A percentile compares a stretch with the other conserved stretches of the same genome.
These are phyloP conservation scores for Lipomyces mesembrius DNA, from an alignment of 805 yeast species.

Conservation along the genomic window DNA sequence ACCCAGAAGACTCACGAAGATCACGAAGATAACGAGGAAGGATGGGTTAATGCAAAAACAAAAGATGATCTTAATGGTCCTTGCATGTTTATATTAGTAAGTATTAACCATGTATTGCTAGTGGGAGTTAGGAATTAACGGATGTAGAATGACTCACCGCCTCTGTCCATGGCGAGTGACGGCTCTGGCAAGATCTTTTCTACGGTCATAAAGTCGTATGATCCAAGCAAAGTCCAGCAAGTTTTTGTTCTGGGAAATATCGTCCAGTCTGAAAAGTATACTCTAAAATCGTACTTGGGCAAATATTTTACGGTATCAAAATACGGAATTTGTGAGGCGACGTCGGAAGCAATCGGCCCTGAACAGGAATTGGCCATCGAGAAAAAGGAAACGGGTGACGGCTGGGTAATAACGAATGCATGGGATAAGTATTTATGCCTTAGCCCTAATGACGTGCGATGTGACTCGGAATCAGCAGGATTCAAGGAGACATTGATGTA, in stretches of 20 bases:
- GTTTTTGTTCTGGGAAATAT: conserved; percentile 44
- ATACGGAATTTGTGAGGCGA: conserved; percentile 39
- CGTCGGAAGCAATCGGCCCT: conserved; percentile 46
- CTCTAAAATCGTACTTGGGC: conserved; percentile 44
- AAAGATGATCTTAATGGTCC: conserved; percentile 47
- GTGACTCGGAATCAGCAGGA: conserved; percentile 34
- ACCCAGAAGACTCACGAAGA: conserved; percentile 11
- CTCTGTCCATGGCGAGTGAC: conserved; percentile 38
- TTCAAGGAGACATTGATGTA: conserved; percentile 31
- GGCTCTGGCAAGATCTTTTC: conserved; percentile 39
- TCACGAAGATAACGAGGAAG: conserved; percentile 24
- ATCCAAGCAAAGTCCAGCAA: conserved; percentile 46
- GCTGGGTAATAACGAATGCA: conserved; percentile 39
- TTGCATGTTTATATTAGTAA: conserved; percentile 39
- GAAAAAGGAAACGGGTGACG: conserved; percentile 22
- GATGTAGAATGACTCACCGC: conserved; percentile 14
- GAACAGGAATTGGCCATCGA: conserved; percentile 42
- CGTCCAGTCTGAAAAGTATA: conserved; percentile 34
- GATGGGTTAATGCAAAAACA: conserved; percentile 44
- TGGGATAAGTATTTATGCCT: conserved; percentile 33
- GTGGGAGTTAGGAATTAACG: neutral
- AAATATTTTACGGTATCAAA: conserved; percentile 41
- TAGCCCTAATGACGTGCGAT: conserved; percentile 21
- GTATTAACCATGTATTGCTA: neutral
- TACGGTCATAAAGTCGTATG: conserved; percentile 38